Evolutionary conservation across 768 basidiomycete species (phyloP), one percentile per base, ranked within the genome.

Genomic region (Leccinum arenicola): DNA sequence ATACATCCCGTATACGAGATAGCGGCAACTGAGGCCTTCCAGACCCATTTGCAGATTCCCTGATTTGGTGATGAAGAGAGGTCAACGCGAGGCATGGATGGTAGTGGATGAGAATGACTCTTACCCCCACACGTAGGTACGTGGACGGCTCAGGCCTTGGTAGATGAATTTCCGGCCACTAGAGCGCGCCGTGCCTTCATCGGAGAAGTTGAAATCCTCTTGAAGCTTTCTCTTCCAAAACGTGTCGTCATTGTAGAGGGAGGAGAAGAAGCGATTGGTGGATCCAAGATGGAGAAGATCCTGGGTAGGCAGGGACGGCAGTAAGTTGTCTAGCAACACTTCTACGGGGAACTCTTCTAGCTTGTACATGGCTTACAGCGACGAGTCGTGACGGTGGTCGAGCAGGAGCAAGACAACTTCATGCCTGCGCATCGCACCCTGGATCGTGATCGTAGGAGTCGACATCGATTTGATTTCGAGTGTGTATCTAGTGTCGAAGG

Each of bases 121-220:
- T 63, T 66, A 91, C 90, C 90, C 86, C 84, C 86, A 77, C 70
- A 83, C 79, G 58, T 74, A 82, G 9, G 80, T 66, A 36, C 70
- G 74, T 3, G 78, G 89, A 59, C 79, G 79, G 55, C 74, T 82
- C 23, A 95, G 74, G 6, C 89, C 84, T 50, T 77, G 79, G 75
- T 94, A 95, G 40, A 95, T 84, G 64, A 84, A 81, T 72, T 87
- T 89, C 85, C 88, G 95, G 14, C 92, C 92, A 47, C 74, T 84
- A 12, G 81, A 84, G 19, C 93, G 78, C 14, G 93, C 93, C 1
- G 88, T 93, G 45, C 80, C 82, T 43, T 80, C 77, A 4, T 82
- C 83, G 8, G 87, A 80, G 65, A 92, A 95, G 73, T 93, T 91
- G 77, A 85, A 94, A 68, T 95, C 93, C 33, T 73, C 70, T 31